Base-by-base conservation (phyloP, 2,329 filamentous ascomycete species). In the Colletotrichum euphorbiae region DNA sequence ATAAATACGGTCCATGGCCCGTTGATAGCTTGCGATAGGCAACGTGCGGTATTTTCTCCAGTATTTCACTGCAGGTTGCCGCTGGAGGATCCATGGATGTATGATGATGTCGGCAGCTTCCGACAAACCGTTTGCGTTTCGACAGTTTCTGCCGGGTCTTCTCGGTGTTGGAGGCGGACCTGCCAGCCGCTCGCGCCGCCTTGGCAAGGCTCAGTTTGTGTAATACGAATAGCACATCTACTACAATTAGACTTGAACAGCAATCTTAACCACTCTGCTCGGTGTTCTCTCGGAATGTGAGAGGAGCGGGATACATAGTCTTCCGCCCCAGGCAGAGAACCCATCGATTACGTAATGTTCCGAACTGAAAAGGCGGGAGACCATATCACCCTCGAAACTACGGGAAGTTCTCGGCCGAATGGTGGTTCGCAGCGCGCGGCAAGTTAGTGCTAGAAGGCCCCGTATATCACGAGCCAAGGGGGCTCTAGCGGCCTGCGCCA, bases 11-110 rank as follows among this genome's bases (percentile, higher is more conserved):
- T 13, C 51, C 51, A 54, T 36, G 21, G 24, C 24, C 45, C 36
- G 31, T 56, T 43, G 64, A 63, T 63, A 67, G 58, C 58, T 56
- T 57, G 28, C 51, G 59, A 67, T 67, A 67, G 64, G 64, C 45
- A 13, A 12, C 45, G 36, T 67, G 59, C 40, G 64, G 51, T 51
- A 63, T 67, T 67, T 67, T 67, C 45, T 48, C 42, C 59, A 57
- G 40, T 28, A n/a, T 38, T 19, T 46, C n/a, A 3, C 33, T 63
- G 51, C 64, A 45, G 33, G 24, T 57, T 28, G 31, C 60, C 50
- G 17, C 57, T 56, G 50, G 11, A 21, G 21, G 19, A 62, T 66
- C 57, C 62, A 40, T 33, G 21, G 19, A 62, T 66, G 63, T 66
- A 40, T 33, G 24, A 66, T 66, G 63, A 66, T 66, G 57, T 55